A percentile compares a stretch with the other conserved stretches of the same genome.
Conservation (phyloP, 2,329 filamentous ascomycete genomes). For the Plectosphaerella cucumerina region DNA sequence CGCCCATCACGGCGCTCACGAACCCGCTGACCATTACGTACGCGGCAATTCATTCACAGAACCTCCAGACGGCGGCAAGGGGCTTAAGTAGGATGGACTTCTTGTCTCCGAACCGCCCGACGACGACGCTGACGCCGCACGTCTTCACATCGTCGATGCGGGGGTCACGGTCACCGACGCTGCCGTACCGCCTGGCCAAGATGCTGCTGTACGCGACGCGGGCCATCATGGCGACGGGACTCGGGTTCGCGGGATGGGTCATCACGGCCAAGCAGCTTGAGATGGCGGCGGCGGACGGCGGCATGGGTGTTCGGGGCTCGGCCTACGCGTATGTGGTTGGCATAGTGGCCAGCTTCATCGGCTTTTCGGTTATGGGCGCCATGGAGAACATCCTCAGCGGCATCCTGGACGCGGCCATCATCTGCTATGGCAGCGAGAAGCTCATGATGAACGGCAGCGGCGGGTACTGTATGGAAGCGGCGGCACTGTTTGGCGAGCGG, state of each 20-base stretch:
- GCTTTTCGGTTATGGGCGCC: slow-evolving; percentile 86
- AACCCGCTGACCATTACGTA: slow-evolving; percentile 92
- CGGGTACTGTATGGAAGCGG: slow-evolving; percentile 88
- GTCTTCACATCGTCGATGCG: slow-evolving; percentile 32
- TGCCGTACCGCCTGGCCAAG: slow-evolving; percentile 88
- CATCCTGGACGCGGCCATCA: slow-evolving; percentile 81
- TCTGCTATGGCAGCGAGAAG: slow-evolving; percentile 92
- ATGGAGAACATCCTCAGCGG: slow-evolving; percentile 87
- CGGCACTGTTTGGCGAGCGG: slow-evolving; percentile 76
- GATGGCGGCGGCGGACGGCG: slow-evolving; percentile 48
- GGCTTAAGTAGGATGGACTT: slow-evolving; percentile 80
- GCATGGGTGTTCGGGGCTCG: slow-evolving; percentile 64
- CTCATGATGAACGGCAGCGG: slow-evolving; percentile 62
- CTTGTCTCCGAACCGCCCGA: slow-evolving; percentile 67
- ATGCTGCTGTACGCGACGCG: slow-evolving; percentile 86
- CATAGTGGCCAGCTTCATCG: slow-evolving; percentile 87
- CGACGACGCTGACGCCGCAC: slow-evolving; percentile 63
- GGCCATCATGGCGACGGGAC: slow-evolving; percentile 82
- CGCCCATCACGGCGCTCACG: slow-evolving; percentile 78
- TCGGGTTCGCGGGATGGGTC: slow-evolving; percentile 97
- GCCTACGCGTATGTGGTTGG: slow-evolving; percentile 94
- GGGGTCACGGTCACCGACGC: slow-evolving; percentile 38
- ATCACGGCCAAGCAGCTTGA: slow-evolving; percentile 78
- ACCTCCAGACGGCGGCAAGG: slow-evolving; percentile 71
- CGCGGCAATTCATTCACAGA: slow-evolving; percentile 86